Evolutionary conservation across 805 yeast species (phyloP).

Genomic region (Kluyveromyces siamensis): DNA sequence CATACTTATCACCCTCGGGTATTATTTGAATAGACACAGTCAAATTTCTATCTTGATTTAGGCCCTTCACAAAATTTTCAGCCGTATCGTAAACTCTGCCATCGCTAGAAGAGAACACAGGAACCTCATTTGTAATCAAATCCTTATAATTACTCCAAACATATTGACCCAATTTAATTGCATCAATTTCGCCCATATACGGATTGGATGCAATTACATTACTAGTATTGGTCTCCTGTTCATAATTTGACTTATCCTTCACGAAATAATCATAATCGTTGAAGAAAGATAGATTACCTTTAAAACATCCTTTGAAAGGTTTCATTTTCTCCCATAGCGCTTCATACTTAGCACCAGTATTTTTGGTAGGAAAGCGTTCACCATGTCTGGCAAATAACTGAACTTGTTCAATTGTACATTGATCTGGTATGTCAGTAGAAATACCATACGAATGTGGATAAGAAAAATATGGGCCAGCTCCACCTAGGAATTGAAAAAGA

Average conservation of each 20-base stretch:
- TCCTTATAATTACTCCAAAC: constrained; percentile 36
- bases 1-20: constrained; percentile 34
- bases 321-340: constrained; percentile 13
- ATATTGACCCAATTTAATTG: constrained; percentile 36
- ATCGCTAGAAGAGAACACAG: constrained; percentile 42
- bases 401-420: constrained; percentile 55
- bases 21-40: constrained; percentile 27
- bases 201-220: constrained; percentile 21
- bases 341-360: constrained; percentile 31
- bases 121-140: constrained; percentile 32
- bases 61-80: constrained; percentile 40
- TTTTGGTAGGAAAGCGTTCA: constrained; percentile 58
- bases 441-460: constrained; percentile 44
- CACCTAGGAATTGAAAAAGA: constrained; percentile 40
- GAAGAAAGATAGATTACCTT: constrained; percentile 46
- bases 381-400: constrained; percentile 73
- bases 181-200: constrained; percentile 40
- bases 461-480: constrained; percentile 47
- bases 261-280: constrained; percentile 45
- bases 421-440: constrained; percentile 36
- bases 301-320: constrained; percentile 27
- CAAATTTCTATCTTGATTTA: constrained; percentile 18
- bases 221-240: constrained; percentile 30
- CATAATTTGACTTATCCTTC: constrained; percentile 32
- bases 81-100: constrained; percentile 42